These are phyloP conservation scores for Globisporangium alternatum DNA, from an alignment of 352 stramenopile genomes.

Conservation along the genomic window DNA sequence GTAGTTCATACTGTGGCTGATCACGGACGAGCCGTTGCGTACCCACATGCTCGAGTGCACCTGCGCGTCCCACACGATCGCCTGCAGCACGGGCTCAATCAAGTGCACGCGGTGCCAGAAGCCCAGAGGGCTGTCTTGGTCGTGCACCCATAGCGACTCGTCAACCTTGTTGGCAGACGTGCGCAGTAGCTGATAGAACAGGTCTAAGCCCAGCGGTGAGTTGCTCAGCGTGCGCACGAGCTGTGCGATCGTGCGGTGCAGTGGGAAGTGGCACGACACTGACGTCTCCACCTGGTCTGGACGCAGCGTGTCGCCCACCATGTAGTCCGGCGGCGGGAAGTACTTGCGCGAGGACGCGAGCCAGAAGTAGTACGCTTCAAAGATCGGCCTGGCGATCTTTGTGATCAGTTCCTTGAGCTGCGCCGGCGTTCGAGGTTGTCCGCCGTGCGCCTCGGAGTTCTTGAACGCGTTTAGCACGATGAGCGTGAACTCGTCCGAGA, in stretches of 20 bases:
- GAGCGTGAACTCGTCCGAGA: constrained; percentile 76
- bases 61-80: constrained; percentile 86
- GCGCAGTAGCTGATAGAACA: constrained; percentile 56
- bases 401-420: constrained; percentile 35
- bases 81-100: constrained; percentile 73
- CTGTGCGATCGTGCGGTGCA: constrained; percentile 75
- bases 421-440: constrained; percentile 4
- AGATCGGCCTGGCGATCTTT: constrained; percentile 57
- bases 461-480: constrained; percentile 82
- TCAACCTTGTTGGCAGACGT: constrained; percentile 22
- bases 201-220: constrained; percentile 45
- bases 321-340: constrained; percentile 61
- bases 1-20: constrained; percentile 91
- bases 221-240: constrained; percentile 69
- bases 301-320: constrained; percentile 50
- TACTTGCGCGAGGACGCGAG: constrained; percentile 71
- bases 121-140: constrained; percentile 49
- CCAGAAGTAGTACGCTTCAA: constrained; percentile 83
- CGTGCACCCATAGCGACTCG: constrained; percentile 58
- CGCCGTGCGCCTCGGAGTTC: constrained; percentile 22
- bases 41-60: constrained; percentile 84
- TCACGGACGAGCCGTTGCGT: constrained; percentile 78
- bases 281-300: constrained; percentile 56
- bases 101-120: constrained; percentile 83
- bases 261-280: constrained; percentile 77